Evolutionary conservation across 225 moss, liverwort and hornwort genomes (phyloP).

Genomic region (Pleurozium schreberi): DNA sequence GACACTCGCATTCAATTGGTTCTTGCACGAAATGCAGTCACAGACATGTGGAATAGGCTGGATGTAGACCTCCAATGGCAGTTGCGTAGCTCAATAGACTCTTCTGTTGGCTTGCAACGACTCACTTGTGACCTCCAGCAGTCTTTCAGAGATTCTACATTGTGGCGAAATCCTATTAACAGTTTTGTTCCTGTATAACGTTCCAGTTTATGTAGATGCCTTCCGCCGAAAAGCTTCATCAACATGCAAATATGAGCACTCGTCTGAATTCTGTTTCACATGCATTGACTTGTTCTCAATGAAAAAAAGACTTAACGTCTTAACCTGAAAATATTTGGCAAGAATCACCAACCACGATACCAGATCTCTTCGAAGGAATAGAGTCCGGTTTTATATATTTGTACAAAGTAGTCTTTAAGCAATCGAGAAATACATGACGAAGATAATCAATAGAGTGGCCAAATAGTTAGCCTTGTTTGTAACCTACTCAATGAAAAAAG

Average conservation of each 20-base stretch:
- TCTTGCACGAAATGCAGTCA: background rate
- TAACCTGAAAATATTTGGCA: background rate
- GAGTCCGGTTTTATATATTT: background rate
- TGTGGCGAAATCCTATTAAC: background rate
- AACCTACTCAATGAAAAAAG: slow-evolving; percentile 16
- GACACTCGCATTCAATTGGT: background rate
- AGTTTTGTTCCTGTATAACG: background rate
- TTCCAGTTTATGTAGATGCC: background rate
- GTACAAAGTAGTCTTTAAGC: background rate
- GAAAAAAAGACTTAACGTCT: background rate
- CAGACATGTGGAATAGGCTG: background rate
- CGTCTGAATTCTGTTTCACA: background rate
- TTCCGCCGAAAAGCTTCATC: background rate
- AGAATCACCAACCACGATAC: background rate
- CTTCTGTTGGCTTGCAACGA: background rate
- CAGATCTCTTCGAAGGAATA: background rate
- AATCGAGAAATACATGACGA: background rate
- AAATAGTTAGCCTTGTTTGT: background rate
- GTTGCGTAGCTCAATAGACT: background rate
- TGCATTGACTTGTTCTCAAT: background rate
- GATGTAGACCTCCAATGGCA: background rate
- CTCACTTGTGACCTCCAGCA: background rate
- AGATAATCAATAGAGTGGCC: background rate
- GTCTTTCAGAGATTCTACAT: background rate
- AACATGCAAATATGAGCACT: background rate